Conservation (phyloP, 225 moss, liverwort and hornwort species). For the Marchantia polymorpha region DNA sequence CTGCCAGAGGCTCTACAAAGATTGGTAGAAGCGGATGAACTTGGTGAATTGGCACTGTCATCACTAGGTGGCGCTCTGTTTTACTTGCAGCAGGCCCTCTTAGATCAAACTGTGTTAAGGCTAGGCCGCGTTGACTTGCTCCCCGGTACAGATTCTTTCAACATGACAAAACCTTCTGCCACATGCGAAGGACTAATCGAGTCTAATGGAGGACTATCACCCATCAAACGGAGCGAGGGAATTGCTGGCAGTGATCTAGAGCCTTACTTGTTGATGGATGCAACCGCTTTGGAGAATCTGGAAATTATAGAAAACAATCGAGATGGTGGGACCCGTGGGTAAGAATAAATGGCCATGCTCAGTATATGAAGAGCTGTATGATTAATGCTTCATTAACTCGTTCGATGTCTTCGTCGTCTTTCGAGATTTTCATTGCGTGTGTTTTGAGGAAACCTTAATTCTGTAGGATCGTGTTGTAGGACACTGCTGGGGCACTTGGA, state of each 20-base stretch:
- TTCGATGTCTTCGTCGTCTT: background rate
- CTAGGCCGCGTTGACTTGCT: constrained; percentile 73
- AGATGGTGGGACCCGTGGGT: constrained; percentile 84
- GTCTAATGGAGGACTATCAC: background rate
- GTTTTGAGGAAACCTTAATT: background rate
- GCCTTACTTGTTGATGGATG: constrained; percentile 81
- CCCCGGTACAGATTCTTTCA: constrained; percentile 55
- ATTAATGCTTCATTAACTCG: background rate
- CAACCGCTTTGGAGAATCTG: constrained; percentile 87
- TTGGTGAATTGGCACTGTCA: constrained; percentile 65
- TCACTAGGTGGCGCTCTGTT: constrained; percentile 77
- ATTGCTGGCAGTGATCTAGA: constrained; percentile 22
- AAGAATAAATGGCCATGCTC: constrained; percentile 5
- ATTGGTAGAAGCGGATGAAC: constrained; percentile 49
- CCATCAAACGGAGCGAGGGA: background rate
- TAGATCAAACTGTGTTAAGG: constrained; percentile 68
- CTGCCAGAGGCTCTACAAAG: constrained; percentile 61
- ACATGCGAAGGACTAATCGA: background rate
- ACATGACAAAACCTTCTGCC: background rate
- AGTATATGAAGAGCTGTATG: background rate
- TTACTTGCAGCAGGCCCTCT: constrained; percentile 73
- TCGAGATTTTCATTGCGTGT: background rate
- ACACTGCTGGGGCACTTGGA: constrained; percentile 80
- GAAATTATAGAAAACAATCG: constrained; percentile 83
- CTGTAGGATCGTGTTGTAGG: constrained; percentile 39